phyloP scores from a whole-genome alignment of 2,329 filamentous ascomycete species.

The Fusarium fujikuroi region DNA sequence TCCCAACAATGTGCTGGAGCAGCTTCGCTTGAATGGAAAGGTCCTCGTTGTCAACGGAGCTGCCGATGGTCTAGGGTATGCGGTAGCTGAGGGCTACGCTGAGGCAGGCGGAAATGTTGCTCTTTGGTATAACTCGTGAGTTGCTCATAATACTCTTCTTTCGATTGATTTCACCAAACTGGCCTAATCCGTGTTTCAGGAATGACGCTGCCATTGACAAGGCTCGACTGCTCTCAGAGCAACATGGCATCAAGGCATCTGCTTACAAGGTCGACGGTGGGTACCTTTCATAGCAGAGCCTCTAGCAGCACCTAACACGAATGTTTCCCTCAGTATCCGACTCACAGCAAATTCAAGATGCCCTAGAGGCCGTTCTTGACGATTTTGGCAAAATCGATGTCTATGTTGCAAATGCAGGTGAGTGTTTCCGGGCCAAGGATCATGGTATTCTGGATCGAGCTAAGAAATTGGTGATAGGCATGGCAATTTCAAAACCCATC shows the following conservation, averaged over 20 bases:
- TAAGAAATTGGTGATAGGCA: slow-evolving; percentile 4
- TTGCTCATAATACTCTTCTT: not conserved
- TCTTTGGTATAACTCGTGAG: slow-evolving; percentile 48
- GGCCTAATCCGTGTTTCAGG: not conserved
- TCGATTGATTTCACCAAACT: rapidly evolving
- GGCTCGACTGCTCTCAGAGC: slow-evolving; percentile 47
- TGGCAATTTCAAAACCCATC: slow-evolving; percentile 62
- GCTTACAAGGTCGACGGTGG: slow-evolving; percentile 57
- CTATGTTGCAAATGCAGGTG: slow-evolving; percentile 44
- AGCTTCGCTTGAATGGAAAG: slow-evolving; percentile 55
- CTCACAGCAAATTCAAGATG: slow-evolving; percentile 41
- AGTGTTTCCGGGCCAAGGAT: slow-evolving; percentile 17
- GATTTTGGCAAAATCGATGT: slow-evolving; percentile 44
- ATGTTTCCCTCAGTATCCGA: slow-evolving; percentile 51
- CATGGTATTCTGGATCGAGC: not conserved
- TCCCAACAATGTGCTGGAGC: slow-evolving; percentile 55
- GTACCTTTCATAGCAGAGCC: not conserved
- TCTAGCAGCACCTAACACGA: not conserved
- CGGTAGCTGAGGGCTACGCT: slow-evolving; percentile 58
- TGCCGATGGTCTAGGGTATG: slow-evolving; percentile 57
- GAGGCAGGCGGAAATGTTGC: slow-evolving; percentile 57
- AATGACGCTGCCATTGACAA: slow-evolving; percentile 52
- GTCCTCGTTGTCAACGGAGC: slow-evolving; percentile 58
- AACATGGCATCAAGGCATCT: slow-evolving; percentile 50
- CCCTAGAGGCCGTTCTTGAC: slow-evolving; percentile 29